phyloP scores from a whole-genome alignment of 2,329 filamentous ascomycete species.

The Neopestalotiopsis rosae region DNA sequence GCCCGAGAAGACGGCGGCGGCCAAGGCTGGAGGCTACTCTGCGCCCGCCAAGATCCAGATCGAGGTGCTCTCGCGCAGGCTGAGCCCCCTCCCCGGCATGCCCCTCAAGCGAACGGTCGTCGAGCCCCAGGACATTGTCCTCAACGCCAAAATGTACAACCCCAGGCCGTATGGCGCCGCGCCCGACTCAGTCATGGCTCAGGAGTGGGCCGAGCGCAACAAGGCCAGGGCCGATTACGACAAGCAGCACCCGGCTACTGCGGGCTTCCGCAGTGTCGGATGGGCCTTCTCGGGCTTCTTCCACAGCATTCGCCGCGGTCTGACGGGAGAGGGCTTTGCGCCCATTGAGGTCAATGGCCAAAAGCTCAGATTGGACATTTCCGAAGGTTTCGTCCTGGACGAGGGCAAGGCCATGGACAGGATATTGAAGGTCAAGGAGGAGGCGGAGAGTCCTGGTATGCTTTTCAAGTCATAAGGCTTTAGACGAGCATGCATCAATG shows the following conservation, averaged over 20 bases:
- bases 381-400: constrained; percentile 63
- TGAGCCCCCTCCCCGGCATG: constrained; percentile 50
- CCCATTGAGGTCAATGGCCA: constrained; percentile 52
- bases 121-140: constrained; percentile 40
- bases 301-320: constrained; percentile 51
- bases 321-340: constrained; percentile 63
- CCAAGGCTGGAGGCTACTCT: constrained; percentile 21
- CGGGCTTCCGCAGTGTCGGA: constrained; percentile 59
- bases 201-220: constrained; percentile 42
- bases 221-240: constrained; percentile 54
- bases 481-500: not conserved
- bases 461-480: not conserved
- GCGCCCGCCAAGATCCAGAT: constrained; percentile 46
- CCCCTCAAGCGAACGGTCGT: constrained; percentile 48
- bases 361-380: constrained; percentile 63
- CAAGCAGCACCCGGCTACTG: constrained; percentile 60
- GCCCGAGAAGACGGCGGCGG: constrained; percentile 21
- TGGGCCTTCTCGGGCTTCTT: constrained; percentile 49
- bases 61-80: constrained; percentile 57
- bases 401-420: constrained; percentile 63
- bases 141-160: constrained; percentile 43
- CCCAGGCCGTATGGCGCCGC: constrained; percentile 23
- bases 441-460: constrained; percentile 19
- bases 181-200: constrained; percentile 36
- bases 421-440: constrained; percentile 47